A percentile compares a stretch with the other conserved stretches of the same genome.
These are phyloP conservation scores for Millerago galiae DNA, from an alignment of 805 yeast species.

Conservation along the genomic window DNA sequence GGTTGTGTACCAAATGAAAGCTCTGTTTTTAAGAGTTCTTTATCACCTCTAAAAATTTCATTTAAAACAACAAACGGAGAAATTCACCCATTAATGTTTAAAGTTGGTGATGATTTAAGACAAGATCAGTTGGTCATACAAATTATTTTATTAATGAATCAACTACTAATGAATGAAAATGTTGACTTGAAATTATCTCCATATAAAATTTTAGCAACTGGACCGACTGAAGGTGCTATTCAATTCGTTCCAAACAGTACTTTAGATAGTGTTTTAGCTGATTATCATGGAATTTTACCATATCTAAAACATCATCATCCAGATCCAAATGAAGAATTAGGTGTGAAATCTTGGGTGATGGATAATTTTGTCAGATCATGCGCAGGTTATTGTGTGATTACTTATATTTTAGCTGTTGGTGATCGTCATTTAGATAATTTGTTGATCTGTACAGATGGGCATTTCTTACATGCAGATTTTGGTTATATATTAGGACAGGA, in stretches of 20 bases:
- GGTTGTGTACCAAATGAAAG: conserved; percentile 79
- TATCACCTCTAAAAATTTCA: conserved; percentile 81
- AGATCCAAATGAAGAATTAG: conserved; percentile 32
- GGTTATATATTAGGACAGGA: conserved; percentile 96
- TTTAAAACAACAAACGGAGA: conserved; percentile 52
- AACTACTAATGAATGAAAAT: conserved; percentile 78
- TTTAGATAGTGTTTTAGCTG: conserved; percentile 66
- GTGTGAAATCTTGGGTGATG: conserved; percentile 54
- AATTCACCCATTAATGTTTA: conserved; percentile 79
- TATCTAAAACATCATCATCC: conserved; percentile 65
- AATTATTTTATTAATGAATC: conserved; percentile 87
- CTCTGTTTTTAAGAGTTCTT: conserved; percentile 83
- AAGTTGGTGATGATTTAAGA: conserved; percentile 88
- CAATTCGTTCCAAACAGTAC: conserved; percentile 95
- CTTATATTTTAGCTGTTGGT: conserved; percentile 92
- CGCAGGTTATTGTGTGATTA: conserved; percentile 96
- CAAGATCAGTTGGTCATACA: conserved; percentile 98
- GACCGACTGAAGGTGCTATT: conserved; percentile 85
- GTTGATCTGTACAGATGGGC: conserved; percentile 73
- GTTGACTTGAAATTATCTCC: conserved; percentile 85
- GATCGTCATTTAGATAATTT: conserved; percentile 94
- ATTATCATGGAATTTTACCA: conserved; percentile 69
- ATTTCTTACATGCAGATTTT: conserved; percentile 95
- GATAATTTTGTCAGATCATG: conserved; percentile 92
- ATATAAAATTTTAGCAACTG: conserved; percentile 84